Evolutionary conservation across 2,329 filamentous ascomycete genomes (phyloP), one percentile per base, ranked within the genome.

Genomic region (Phialemoniopsis sp.): DNA sequence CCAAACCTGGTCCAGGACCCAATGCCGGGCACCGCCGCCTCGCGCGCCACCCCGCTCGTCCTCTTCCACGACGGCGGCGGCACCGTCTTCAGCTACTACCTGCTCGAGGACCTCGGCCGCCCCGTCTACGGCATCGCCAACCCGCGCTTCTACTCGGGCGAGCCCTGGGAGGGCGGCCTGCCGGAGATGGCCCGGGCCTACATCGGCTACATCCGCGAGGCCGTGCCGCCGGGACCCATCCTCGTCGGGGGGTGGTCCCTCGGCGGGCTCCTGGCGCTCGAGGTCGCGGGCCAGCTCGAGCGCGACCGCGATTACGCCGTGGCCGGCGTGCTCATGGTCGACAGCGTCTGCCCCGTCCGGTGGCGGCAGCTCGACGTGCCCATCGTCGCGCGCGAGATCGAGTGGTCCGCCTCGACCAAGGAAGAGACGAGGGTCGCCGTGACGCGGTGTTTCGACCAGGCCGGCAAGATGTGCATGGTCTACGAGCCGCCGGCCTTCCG

Each of bases 61-160:
- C 65, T 82, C 32, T 60, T 80, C 30, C 78, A 82, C 56, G 78
- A 82, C 45, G 78, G 78, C 46, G 76, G 78, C 46, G 78, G 78
- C 51, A 81, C 77, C 3, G 71, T 68, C 3, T 79, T 76, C 50
- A 68, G 66, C 47, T 81, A 81, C 53, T 67, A 76, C 55, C 72
- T 70, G 45, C 62, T 82, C 4, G 64, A 68, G 14, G 50, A 62
- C 2, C 59, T 80, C 16, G 56, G 58, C 28, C 72, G 78, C 5
- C 56, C 62, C 14, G 56, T 78, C 29, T 78, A 72, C 45, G 77
- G 68, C 37, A 74, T 82, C 40, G 58, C 66, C 43, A 81, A 81
- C 52, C 72, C 76, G 5, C 60, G 63, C 42, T 79, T 77, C 48
- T 55, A 63, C 43, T 63, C 63, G 2, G 68, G 65, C 8, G 55